Conservation (phyloP, 2,329 filamentous ascomycete genomes). For the Tolypocladium paradoxum region DNA sequence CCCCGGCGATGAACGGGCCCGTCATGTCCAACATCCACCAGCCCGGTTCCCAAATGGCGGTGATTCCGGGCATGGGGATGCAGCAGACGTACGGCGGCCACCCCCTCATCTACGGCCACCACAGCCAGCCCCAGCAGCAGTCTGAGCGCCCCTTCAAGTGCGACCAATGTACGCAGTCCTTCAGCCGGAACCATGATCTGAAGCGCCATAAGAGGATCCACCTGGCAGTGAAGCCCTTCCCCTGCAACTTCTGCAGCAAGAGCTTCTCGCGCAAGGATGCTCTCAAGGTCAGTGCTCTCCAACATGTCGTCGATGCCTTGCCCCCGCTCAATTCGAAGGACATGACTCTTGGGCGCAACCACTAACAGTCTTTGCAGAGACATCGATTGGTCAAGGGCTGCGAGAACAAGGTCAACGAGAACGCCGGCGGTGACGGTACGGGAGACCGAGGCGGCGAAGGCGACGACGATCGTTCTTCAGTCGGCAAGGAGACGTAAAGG, state of each 20-base stretch:
- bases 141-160: conserved; percentile 91
- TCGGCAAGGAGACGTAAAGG: conserved; percentile 2
- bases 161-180: conserved; percentile 82
- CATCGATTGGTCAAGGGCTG: conserved; percentile 57
- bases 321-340: too few species aligned
- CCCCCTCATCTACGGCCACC: conserved; percentile 49
- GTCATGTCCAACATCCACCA: conserved; percentile 72
- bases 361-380: conserved; percentile 29
- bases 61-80: conserved; percentile 51
- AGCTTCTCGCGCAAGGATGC: conserved; percentile 96
- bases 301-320: neutral
- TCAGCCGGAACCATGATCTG: conserved; percentile 92
- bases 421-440: conserved; percentile 10
- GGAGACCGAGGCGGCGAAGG: conserved; percentile 3
- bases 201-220: conserved; percentile 96
- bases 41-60: conserved; percentile 59
- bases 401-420: conserved; percentile 24
- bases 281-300: conserved; percentile 61
- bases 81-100: conserved; percentile 45
- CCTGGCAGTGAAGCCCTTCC: conserved; percentile 88
- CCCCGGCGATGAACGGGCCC: conserved; percentile 52
- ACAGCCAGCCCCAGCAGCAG: conserved; percentile 34
- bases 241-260: conserved; percentile 85
- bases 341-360: neutral
- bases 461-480: conserved; percentile 4